phyloP scores from a whole-genome alignment of 495 filamentous ascomycete genomes.

The Tuber microsphaerosporum region DNA sequence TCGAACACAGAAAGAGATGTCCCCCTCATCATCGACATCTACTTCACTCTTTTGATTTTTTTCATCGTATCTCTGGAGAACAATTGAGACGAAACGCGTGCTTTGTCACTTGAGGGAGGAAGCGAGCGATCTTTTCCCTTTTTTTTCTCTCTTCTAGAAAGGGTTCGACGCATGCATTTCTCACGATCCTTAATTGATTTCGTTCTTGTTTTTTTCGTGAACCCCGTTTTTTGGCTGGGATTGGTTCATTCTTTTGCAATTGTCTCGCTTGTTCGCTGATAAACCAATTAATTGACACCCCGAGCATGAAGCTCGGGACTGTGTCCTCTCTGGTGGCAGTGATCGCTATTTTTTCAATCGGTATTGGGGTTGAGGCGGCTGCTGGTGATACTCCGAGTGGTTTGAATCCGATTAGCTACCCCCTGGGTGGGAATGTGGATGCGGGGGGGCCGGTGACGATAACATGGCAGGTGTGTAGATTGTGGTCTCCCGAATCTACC shows the following conservation, averaged over 20 bases:
- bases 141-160: conserved; percentile 1
- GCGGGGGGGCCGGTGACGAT: conserved; percentile 26
- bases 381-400: conserved; percentile 18
- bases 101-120: not conserved
- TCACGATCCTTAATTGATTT: conserved; percentile 24
- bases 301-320: conserved; percentile 23
- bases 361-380: conserved; percentile 8
- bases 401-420: conserved; percentile 38
- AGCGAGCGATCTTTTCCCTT: not conserved
- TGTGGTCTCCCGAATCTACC: not conserved
- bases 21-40: not conserved
- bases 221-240: conserved; percentile 16
- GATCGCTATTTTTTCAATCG: conserved; percentile 11
- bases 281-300: conserved; percentile 15
- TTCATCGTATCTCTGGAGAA: not conserved
- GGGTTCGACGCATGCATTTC: conserved; percentile 28
- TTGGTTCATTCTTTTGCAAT: conserved; percentile 10
- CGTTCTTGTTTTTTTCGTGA: conserved; percentile 13
- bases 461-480: conserved; percentile 34
- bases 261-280: not conserved
- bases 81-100: not conserved
- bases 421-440: conserved; percentile 26
- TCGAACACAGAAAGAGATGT: not conserved
- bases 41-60: not conserved
- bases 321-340: conserved; percentile 15